Evolutionary conservation across 768 basidiomycete species (phyloP).

Genomic region (Collybiopsis confluens): DNA sequence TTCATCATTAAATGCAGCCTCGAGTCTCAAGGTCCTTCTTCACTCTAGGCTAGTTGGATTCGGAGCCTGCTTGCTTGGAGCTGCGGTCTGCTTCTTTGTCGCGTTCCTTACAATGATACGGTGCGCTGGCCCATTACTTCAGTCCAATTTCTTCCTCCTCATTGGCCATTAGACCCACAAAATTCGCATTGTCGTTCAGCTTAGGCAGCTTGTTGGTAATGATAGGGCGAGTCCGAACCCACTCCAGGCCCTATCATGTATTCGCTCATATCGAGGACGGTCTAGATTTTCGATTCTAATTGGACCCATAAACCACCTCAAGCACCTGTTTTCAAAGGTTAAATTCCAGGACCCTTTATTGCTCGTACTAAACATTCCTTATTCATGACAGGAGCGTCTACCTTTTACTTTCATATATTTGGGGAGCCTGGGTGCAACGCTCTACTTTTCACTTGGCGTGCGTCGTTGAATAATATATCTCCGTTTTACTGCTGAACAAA

Average conservation of each 20-base stretch:
- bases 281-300: conserved; percentile 76
- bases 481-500: neutral
- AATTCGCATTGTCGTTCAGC: conserved; percentile 90
- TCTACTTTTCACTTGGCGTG: conserved; percentile 91
- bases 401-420: conserved; percentile 86
- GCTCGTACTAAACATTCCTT: too few relatives aligned
- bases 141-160: conserved; percentile 7
- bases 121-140: conserved; percentile 14
- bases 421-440: conserved; percentile 74
- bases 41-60: conserved; percentile 78
- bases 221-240: conserved; percentile 64
- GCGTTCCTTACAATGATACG: conserved; percentile 78
- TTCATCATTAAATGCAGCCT: neutral
- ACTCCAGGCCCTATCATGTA: too few relatives aligned
- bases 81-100: conserved; percentile 89
- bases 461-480: conserved; percentile 21
- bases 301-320: conserved; percentile 88
- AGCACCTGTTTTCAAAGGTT: conserved; percentile 69
- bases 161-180: conserved; percentile 59
- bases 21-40: neutral
- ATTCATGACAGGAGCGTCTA: conserved; percentile 53
- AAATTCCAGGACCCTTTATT: too few relatives aligned
- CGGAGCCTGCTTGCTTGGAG: conserved; percentile 83
- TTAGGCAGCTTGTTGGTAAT: conserved; percentile 91
- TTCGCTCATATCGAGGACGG: neutral